Base-by-base conservation (phyloP, 2,329 filamentous ascomycete species). In the Colletotrichum chlorophyti region DNA sequence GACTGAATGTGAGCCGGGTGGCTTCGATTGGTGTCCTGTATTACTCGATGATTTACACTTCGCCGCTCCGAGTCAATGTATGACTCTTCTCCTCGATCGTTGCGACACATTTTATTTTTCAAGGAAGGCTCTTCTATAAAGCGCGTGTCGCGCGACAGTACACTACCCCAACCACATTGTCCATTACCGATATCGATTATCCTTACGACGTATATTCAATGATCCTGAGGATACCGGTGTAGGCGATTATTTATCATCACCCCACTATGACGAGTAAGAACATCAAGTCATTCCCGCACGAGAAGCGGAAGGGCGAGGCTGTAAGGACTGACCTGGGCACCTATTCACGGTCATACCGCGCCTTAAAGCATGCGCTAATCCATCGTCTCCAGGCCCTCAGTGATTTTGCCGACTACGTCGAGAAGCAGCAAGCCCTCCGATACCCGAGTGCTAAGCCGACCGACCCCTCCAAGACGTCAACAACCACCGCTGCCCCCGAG, bases 331-430 rank as follows among this genome's bases (percentile, higher is more conserved):
- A 7, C 35, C 26, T 6, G 11, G 1, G n/a, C n/a, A n/a, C 8
- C 4, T 3, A 8, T 26, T 26, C 23, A 12, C 45, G n/a, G n/a
- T n/a, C n/a, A n/a, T n/a, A n/a, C n/a, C n/a, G n/a, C n/a, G n/a
- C n/a, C n/a, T n/a, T n/a, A 26, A 23, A 15, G 38, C 9, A 42
- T 52, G 52, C 67, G 14, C 40, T 62, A 15, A 65, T 62, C 24
- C 24, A 17, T 45, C 12, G 31, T 32, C 65, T 37, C 0, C 46
- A 84, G 83, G 93, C 94, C 11, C 83, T 99, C 53, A 95, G 91
- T 78, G 95, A 98, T 68, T 99, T 99, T 72, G 93, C 93, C 73
- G 95, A 99, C 69, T 98, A 97, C 69, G 95, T 97, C 64, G 93
- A 98, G 74, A 90, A 93, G 72, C 93, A 98, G 72, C 95, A 98